Base-by-base conservation (phyloP, 768 basidiomycete species). In the Tephrocybe sp. region DNA sequence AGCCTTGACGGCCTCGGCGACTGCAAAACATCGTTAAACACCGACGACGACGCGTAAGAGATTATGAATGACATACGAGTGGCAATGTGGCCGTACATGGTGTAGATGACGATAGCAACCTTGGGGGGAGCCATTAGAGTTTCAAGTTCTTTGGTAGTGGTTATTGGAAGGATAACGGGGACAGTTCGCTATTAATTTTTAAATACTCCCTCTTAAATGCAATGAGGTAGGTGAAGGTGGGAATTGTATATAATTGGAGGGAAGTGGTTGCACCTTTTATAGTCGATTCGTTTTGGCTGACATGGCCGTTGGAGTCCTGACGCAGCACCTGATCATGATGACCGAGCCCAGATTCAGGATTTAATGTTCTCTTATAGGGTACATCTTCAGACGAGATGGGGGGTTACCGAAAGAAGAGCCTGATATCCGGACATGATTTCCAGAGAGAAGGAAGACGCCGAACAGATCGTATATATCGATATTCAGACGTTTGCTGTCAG, bases 1-100 rank as follows among this genome's bases (percentile, higher is more conserved):
- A 1, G 44, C 57, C 65, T 77, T 78, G 47, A 74, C 68, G 38
- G 74, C 63, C 64, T 79, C 74, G 11, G 88, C 87, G 61, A 90
- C 88, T 90, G 60, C 12, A 51, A 40, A 49, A 39, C 1, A 25
- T 13, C 40, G 42, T 55, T 27, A 44, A 42, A 16, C 18, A 31
- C 16, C 30, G 39, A 12, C 9, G 9, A 21, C n/a, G 30, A 44
- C 39, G 12, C 19, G 21, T 19, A 48, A 7, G 30, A 37, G n/a
- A n/a, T n/a, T n/a, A n/a, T n/a, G n/a, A 35, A 13, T 26, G 22
- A 73, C 83, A 41, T 60, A 89, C 89, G 35, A 59, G 79, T 78
- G 51, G 74, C 77, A 64, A 90, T 79, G 64, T 91, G 89, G 55
- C 85, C 86, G 63, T 85, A 87, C 72, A 88, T 66, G 16, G 84